These are phyloP conservation scores for Aspergillus sojae DNA, from an alignment of 2,329 filamentous ascomycete genomes.

Conservation along the genomic window DNA sequence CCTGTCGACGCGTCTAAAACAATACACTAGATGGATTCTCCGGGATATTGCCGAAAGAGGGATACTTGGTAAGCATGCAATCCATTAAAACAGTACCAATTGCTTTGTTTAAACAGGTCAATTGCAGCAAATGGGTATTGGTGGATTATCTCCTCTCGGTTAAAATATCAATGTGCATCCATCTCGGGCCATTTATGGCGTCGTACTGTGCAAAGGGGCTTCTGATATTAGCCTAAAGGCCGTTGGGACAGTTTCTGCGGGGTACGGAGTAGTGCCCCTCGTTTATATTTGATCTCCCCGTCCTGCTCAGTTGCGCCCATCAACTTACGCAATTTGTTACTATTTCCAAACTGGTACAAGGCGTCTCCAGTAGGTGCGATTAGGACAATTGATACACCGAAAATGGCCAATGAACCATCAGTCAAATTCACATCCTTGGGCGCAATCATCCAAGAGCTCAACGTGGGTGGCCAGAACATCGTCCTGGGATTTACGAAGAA, in stretches of 20 bases:
- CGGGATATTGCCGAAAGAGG: background rate
- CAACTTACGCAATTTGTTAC: background rate
- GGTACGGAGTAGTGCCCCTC: conserved; percentile 1
- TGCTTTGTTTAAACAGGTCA: background rate
- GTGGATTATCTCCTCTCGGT: background rate
- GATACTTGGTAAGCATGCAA: background rate
- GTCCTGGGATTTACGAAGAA: conserved; percentile 81
- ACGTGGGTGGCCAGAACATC: conserved; percentile 78
- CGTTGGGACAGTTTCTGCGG: background rate
- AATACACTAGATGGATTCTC: background rate
- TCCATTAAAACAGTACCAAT: background rate
- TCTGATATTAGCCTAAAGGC: conserved; percentile 5
- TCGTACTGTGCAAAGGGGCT: background rate
- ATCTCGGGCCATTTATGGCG: background rate
- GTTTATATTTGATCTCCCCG: background rate
- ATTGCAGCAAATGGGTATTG: background rate
- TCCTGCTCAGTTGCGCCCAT: background rate
- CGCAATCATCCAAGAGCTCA: conserved; percentile 67
- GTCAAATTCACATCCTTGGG: conserved; percentile 48
- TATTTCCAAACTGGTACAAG: background rate
- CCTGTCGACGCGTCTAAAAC: background rate
- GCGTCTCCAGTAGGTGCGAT: background rate
- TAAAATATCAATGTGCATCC: background rate
- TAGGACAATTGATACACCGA: background rate
- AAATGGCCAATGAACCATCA: conserved; percentile 15